Evolutionary conservation across 2,329 filamentous ascomycete species (phyloP).

Genomic region (Ascochyta lentis): DNA sequence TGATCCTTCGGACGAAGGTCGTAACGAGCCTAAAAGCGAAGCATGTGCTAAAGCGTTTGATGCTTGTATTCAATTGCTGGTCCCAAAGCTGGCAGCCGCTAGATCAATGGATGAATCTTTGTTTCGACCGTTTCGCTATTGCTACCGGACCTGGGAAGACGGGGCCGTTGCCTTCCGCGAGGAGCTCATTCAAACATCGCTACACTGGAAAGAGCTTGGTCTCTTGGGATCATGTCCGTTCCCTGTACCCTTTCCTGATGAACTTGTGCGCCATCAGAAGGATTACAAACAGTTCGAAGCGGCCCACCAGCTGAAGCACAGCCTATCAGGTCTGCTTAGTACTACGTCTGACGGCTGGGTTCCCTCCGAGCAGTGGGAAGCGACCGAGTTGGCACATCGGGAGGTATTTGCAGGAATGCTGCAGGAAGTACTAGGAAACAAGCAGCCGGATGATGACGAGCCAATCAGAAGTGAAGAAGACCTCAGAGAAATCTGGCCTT

Average conservation of each 20-base stretch:
- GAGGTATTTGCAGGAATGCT: slow-evolving; percentile 43
- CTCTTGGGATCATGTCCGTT: not conserved
- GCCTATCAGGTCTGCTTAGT: not conserved
- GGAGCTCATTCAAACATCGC: too few species aligned
- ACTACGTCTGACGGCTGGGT: not conserved
- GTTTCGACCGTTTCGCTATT: slow-evolving; percentile 51
- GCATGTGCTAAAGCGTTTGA: not conserved
- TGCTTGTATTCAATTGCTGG: not conserved
- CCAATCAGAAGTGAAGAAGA: slow-evolving; percentile 42
- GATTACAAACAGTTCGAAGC: not conserved
- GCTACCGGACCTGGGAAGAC: slow-evolving; percentile 52
- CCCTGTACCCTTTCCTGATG: not conserved
- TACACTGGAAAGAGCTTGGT: not conserved
- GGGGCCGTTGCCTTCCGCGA: slow-evolving; percentile 35
- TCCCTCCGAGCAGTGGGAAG: not conserved
- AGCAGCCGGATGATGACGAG: slow-evolving; percentile 42
- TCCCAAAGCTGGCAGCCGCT: slow-evolving; percentile 15
- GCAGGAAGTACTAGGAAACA: slow-evolving; percentile 38
- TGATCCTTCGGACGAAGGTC: slow-evolving; percentile 22
- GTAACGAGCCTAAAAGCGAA: slow-evolving; percentile 3
- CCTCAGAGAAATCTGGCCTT: slow-evolving; percentile 47
- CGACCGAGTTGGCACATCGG: slow-evolving; percentile 29
- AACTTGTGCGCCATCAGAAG: not conserved
- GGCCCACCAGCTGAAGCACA: not conserved
- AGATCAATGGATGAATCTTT: slow-evolving; percentile 47